These are phyloP conservation scores for Nadsonia starkeyi-henricii DNA, from an alignment of 1,139 yeast genomes.

Conservation along the genomic window DNA sequence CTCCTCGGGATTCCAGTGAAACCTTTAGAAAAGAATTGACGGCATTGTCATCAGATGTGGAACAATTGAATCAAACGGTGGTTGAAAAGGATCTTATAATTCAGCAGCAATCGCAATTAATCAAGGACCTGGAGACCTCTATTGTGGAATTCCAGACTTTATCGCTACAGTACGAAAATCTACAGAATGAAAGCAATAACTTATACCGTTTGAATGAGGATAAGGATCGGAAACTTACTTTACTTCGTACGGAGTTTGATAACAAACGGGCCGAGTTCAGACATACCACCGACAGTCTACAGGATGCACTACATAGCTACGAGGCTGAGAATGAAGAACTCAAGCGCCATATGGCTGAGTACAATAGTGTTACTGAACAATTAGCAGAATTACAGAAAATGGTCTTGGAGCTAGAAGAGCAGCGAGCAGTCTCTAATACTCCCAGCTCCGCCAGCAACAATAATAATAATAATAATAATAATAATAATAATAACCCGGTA, in stretches of 20 bases:
- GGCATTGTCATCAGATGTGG: neutral
- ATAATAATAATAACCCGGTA: too few relatives aligned
- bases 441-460: too few relatives aligned
- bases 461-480: too few relatives aligned
- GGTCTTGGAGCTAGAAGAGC: constrained; percentile 14
- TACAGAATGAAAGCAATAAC: constrained; percentile 4
- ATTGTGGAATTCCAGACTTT: constrained; percentile 20
- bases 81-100: constrained; percentile 16
- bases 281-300: constrained; percentile 18
- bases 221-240: constrained; percentile 17
- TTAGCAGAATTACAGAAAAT: constrained; percentile 14
- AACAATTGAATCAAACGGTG: constrained; percentile 1
- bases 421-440: constrained; percentile 18
- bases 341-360: constrained; percentile 15
- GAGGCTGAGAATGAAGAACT: constrained; percentile 16
- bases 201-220: constrained; percentile 12
- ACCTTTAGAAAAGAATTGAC: too few relatives aligned
- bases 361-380: constrained; percentile 12
- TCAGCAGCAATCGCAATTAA: constrained; percentile 17
- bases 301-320: constrained; percentile 11
- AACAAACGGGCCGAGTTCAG: constrained; percentile 23
- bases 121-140: constrained; percentile 19
- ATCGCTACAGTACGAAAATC: constrained; percentile 1
- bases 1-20: too few relatives aligned
- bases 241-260: constrained; percentile 18